These are phyloP conservation scores for Ambispora gerdemannii DNA, from an alignment of 192 early-diverging fungal species.

Conservation along the genomic window DNA sequence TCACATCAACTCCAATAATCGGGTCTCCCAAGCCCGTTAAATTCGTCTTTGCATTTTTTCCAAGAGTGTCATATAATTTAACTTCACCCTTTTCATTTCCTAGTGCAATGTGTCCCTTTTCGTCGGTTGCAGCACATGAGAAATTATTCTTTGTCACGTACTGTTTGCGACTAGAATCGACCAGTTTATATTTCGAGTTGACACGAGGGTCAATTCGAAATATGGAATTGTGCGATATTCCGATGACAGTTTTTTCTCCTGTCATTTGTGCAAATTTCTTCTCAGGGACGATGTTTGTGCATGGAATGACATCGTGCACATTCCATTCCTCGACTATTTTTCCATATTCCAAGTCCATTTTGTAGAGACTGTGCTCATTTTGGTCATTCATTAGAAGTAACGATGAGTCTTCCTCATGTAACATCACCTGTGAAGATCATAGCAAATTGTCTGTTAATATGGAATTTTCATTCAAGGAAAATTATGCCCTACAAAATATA, in stretches of 20 bases:
- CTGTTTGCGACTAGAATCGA: slow-evolving; percentile 63
- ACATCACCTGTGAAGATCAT: slow-evolving; percentile 55
- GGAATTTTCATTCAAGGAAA: no score
- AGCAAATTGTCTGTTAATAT: no score
- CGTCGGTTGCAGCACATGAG: slow-evolving; percentile 69
- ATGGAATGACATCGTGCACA: slow-evolving; percentile 70
- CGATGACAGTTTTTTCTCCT: slow-evolving; percentile 70
- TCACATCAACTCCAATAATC: slow-evolving; percentile 87
- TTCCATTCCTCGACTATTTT: slow-evolving; percentile 95
- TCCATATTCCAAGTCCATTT: slow-evolving; percentile 89
- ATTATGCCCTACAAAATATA: slow-evolving; percentile 24
- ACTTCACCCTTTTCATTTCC: slow-evolving; percentile 86
- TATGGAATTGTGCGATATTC: slow-evolving; percentile 76
- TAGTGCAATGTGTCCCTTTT: slow-evolving; percentile 76
- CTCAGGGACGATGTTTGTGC: slow-evolving; percentile 64
- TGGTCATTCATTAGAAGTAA: slow-evolving; percentile 73
- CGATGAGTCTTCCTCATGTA: slow-evolving; percentile 82
- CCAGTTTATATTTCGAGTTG: slow-evolving; percentile 65
- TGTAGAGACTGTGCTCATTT: slow-evolving; percentile 71
- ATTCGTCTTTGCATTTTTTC: slow-evolving; percentile 79
- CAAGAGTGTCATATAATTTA: slow-evolving; percentile 75
- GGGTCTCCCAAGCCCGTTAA: slow-evolving; percentile 86
- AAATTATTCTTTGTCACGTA: slow-evolving; percentile 74
- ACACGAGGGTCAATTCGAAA: slow-evolving; percentile 89
- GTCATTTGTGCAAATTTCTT: slow-evolving; percentile 80